These are phyloP conservation scores for Pittosporum tobira DNA, from an alignment of 129 eudicot species.

Conservation along the genomic window DNA sequence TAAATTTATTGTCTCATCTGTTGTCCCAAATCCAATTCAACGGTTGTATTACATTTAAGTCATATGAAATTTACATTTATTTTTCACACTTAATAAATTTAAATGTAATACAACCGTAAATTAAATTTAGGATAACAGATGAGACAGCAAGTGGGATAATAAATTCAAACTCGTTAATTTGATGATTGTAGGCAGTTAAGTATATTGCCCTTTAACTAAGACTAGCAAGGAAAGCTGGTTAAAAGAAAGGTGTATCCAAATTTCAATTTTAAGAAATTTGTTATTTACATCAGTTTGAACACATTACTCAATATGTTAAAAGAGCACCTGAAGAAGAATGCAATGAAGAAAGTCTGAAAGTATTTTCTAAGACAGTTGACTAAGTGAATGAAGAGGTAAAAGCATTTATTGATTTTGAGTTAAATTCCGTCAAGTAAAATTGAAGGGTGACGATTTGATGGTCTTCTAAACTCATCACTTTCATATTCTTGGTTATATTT, in stretches of 20 bases:
- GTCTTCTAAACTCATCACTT: too few species aligned
- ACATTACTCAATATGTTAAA: conserved; percentile 63
- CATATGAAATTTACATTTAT: too few species aligned
- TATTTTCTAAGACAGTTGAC: conserved; percentile 77
- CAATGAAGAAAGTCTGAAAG: conserved; percentile 72
- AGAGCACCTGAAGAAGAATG: conserved; percentile 69
- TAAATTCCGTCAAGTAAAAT: not conserved
- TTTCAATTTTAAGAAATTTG: conserved; percentile 1
- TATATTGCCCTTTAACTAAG: conserved; percentile 82
- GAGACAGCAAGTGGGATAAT: too few species aligned
- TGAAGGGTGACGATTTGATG: too few species aligned
- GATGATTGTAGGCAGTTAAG: conserved; percentile 69
- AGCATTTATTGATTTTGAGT: not conserved
- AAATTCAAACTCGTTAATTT: too few species aligned
- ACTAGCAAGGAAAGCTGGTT: conserved; percentile 83
- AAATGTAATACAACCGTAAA: too few species aligned
- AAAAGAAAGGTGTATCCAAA: conserved; percentile 52
- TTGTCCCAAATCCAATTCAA: too few species aligned
- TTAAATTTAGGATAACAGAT: too few species aligned
- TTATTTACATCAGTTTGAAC: conserved; percentile 58
- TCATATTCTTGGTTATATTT: too few species aligned
- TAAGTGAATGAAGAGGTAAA: conserved; percentile 79
- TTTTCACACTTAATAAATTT: too few species aligned
- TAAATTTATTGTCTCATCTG: too few species aligned
- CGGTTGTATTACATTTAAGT: too few species aligned